Base-by-base conservation (phyloP, 768 basidiomycete genomes). In the Mycena venus region DNA sequence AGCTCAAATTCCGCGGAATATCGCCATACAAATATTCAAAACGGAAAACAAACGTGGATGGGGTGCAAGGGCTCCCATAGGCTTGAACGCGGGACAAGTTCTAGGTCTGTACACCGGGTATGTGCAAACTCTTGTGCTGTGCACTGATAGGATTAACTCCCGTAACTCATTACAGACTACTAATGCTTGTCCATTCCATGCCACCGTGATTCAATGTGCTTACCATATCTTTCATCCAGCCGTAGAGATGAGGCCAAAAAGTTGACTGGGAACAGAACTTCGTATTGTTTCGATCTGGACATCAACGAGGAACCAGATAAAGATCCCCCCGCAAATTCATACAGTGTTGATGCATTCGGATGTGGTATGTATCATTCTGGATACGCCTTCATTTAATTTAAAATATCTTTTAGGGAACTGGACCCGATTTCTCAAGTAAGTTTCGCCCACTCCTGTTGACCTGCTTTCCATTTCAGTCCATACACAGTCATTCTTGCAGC, bases 81-180 rank as follows among this genome's bases (percentile, higher is more conserved):
- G 76, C 27, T 64, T 89, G 11, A 38, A 23, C 21, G 25, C 29
- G 17, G 72, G 72, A n/a, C 56, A n/a, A 73, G 90, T 94, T 3
- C 71, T 94, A 31, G 94, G 93, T 3, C 83, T 91, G 15, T 94
- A 92, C 76, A 89, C 92, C 63, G 94, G 94, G 93, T 93, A 76
- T 40, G 86, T 79, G n/a, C n/a, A n/a, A n/a, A n/a, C n/a, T n/a
- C n/a, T n/a, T n/a, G n/a, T n/a, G n/a, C n/a, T n/a, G n/a, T n/a
- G 34, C 42, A 5, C 10, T 49, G 17, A 42, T 23, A 42, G 36
- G 36, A 38, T 38, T 17, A 36, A 47, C n/a, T 27, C 60, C 17
- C 31, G 67, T 34, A 23, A n/a, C n/a, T n/a, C n/a, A n/a, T 55
- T 68, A 1, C 70, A 91, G 90, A 40, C 80, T 83, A 66, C 74